Percentiles rank a stretch among this genome's conserved stretches.
These are phyloP conservation scores for Venturia effusa DNA, from an alignment of 2,329 filamentous ascomycete species.

Conservation along the genomic window DNA sequence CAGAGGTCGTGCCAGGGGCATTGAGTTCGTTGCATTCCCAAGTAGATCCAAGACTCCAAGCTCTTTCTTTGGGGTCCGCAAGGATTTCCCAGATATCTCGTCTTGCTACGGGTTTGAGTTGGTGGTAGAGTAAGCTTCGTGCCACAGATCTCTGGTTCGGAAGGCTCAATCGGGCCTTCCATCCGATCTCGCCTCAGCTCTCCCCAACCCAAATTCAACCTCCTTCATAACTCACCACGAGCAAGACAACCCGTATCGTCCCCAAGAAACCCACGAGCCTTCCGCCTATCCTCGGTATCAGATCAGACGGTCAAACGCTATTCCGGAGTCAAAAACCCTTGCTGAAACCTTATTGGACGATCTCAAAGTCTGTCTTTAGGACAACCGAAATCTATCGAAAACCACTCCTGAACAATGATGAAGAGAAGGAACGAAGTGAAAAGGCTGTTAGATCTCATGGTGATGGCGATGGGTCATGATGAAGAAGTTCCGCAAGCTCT, in stretches of 20 bases:
- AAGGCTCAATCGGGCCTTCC: not conserved
- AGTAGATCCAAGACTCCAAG: not conserved
- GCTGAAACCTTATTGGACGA: not conserved
- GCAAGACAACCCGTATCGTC: not conserved
- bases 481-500: not conserved
- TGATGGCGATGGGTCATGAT: not conserved
- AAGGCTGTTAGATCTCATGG: not conserved
- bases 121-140: not conserved
- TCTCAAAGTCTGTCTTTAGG: not conserved
- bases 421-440: not conserved
- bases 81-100: not conserved
- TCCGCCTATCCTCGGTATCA: not conserved
- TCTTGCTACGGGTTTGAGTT: not conserved
- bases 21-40: not conserved
- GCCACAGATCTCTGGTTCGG: not conserved
- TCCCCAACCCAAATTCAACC: not conserved
- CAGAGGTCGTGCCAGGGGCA: not conserved
- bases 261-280: not conserved
- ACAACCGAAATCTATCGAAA: not conserved
- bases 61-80: not conserved
- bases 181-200: not conserved
- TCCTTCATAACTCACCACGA: not conserved
- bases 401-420: not conserved
- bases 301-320: not conserved
- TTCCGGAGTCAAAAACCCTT: not conserved